A percentile compares a stretch with the other conserved stretches of the same genome.
Conservation (phyloP, 176 grass and related monocot genomes). For the Aechmea fasciata region DNA sequence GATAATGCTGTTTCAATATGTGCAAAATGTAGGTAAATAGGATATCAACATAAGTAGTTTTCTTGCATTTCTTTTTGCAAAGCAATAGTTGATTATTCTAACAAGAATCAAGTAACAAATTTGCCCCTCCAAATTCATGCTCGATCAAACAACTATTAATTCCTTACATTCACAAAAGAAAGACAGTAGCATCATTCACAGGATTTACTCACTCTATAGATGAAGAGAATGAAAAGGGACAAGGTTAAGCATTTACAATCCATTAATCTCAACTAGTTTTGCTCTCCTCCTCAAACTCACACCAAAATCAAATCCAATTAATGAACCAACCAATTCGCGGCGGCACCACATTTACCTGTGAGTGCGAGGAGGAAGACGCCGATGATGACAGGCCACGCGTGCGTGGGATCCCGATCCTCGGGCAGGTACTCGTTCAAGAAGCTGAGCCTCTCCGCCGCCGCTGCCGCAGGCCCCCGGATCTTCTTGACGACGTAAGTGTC, state of each 20-base stretch:
- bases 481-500: slow-evolving; percentile 62
- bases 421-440: slow-evolving; percentile 99
- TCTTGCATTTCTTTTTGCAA: too few species aligned
- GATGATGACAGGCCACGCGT: slow-evolving; percentile 69
- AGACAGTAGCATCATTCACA: too few species aligned
- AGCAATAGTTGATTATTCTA: too few species aligned
- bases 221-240: too few species aligned
- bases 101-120: too few species aligned
- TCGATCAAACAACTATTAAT: too few species aligned
- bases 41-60: too few species aligned
- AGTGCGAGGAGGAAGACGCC: slow-evolving; percentile 67
- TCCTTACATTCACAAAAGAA: too few species aligned
- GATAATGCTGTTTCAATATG: background rate
- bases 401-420: slow-evolving; percentile 81
- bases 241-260: background rate
- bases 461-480: slow-evolving; percentile 34
- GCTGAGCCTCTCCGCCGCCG: slow-evolving; percentile 41
- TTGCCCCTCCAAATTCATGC: too few species aligned
- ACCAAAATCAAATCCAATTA: background rate
- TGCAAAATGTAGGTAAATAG: too few species aligned
- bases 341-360: slow-evolving; percentile 38
- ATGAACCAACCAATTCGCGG: slow-evolving; percentile 6
- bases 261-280: background rate
- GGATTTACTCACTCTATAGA: too few species aligned
- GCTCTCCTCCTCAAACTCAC: background rate